Base-by-base conservation (phyloP, 2,329 filamentous ascomycete genomes). In the Aspergillus ochraceus region DNA sequence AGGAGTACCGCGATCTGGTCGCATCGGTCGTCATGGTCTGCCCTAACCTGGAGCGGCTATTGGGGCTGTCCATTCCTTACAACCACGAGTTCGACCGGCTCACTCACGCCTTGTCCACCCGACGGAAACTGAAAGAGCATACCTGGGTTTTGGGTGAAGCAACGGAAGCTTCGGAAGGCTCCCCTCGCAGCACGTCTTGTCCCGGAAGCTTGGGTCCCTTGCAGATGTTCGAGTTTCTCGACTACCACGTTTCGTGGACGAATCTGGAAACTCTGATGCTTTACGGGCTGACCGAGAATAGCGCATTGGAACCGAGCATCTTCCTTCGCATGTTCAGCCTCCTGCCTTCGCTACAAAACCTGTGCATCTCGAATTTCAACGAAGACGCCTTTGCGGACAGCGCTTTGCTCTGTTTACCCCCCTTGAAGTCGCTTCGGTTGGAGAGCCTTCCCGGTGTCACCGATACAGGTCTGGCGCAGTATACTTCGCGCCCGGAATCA, bases 1-100 rank as follows among this genome's bases (percentile, higher is more conserved):
- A 82, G 66, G 80, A 82, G 52, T 81, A 84, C 55, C 74, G 81
- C 49, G 80, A 84, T 59, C 60, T 82, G 19, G 71, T 86, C 19
- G 82, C 83, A 6, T 85, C 84, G 1, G 74, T 87, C 42, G 81
- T 87, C 32, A 84, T 85, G 80, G 79, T 80, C 2, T 87, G 84
- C 65, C 83, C 84, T 8, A 84, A 83, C 60, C 70, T 87, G 22
- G 83, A 87, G 70, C 77, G 79, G 26, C 70, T 87, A 8, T 68
- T 80, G 32, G 85, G 84, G 6, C 81, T 86, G 58, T 77, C 80
- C 52, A 73, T 82, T n/a, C 77, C 81, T 2, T 84, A 83, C 64
- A 76, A 78, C 45, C 81, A 84, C 59, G 75, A 81, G 36, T 85
- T 83, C 61, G 82, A 86, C 66, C 80, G 83, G 20, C 69, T 85